Evolutionary conservation across 2,329 filamentous ascomycete species (phyloP).

Genomic region (Pyricularia sp.): DNA sequence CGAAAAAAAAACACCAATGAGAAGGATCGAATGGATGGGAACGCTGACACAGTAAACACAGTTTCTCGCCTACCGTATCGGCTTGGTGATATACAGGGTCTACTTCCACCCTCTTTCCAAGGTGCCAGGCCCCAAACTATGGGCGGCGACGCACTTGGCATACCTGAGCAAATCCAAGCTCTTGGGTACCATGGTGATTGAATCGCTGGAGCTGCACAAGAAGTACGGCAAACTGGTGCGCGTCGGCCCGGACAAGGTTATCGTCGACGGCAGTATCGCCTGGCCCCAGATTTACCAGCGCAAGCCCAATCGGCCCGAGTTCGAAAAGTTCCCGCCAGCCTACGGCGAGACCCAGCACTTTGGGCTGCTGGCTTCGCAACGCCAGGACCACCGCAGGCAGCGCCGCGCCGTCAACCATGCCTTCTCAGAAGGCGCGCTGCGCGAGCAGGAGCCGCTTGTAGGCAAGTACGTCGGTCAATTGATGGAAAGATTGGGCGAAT

Average conservation of each 20-base stretch:
- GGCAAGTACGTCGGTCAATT: background rate
- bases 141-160: constrained; percentile 11
- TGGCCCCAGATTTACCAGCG: background rate
- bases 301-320: background rate
- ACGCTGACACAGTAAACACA: background rate
- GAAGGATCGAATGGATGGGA: too few species aligned
- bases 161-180: background rate
- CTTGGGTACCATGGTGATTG: background rate
- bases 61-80: constrained; percentile 5
- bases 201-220: background rate
- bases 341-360: background rate
- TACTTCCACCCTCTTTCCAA: constrained; percentile 4
- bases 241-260: constrained; percentile 1
- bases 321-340: background rate
- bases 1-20: too few species aligned
- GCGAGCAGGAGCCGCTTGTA: constrained; percentile 16
- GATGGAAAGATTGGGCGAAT: too few species aligned
- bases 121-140: constrained; percentile 17
- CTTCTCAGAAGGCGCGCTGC: constrained; percentile 18
- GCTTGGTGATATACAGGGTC: constrained; percentile 2
- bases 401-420: constrained; percentile 14
- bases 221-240: constrained; percentile 3
- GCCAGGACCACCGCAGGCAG: constrained; percentile 13
- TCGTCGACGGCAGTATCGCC: background rate
- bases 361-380: constrained; percentile 14